Evolutionary conservation across 2,329 filamentous ascomycete species (phyloP).

Genomic region (Ophiostoma quercus): DNA sequence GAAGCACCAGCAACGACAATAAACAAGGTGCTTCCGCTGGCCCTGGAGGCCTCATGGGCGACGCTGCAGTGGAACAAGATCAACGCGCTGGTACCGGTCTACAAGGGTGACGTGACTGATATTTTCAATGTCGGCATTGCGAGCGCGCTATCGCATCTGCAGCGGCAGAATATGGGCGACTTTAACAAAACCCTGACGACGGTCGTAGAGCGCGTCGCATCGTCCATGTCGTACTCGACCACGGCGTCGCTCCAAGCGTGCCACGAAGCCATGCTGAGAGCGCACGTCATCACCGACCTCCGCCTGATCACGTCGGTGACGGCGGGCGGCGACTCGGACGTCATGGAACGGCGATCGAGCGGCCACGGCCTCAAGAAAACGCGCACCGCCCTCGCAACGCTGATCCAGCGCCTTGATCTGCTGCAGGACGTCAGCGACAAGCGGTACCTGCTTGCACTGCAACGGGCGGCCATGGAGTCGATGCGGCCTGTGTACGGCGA

Average conservation of each 20-base stretch:
- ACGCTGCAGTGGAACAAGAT: slow-evolving; percentile 76
- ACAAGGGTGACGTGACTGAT: slow-evolving; percentile 45
- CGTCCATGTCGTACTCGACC: slow-evolving; percentile 67
- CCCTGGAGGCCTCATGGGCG: slow-evolving; percentile 87
- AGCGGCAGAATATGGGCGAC: slow-evolving; percentile 43
- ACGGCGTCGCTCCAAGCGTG: slow-evolving; percentile 78
- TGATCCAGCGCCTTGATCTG: slow-evolving; percentile 77
- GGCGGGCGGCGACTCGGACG: not conserved
- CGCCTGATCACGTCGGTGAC: slow-evolving; percentile 57
- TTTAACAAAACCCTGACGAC: slow-evolving; percentile 56
- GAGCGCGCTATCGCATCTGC: slow-evolving; percentile 57
- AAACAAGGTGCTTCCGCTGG: slow-evolving; percentile 70
- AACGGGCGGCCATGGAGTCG: slow-evolving; percentile 81
- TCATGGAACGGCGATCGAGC: slow-evolving; percentile 35
- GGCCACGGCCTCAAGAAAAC: slow-evolving; percentile 39
- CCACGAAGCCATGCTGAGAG: slow-evolving; percentile 76
- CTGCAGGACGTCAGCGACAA: slow-evolving; percentile 88
- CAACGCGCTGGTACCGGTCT: slow-evolving; percentile 57
- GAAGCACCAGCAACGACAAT: slow-evolving; percentile 44
- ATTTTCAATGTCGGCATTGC: slow-evolving; percentile 84
- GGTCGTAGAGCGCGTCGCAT: slow-evolving; percentile 65
- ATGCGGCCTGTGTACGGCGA: slow-evolving; percentile 63
- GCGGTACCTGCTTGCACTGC: slow-evolving; percentile 82
- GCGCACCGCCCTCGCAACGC: slow-evolving; percentile 44
- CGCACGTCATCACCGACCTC: slow-evolving; percentile 83